Percentiles rank a stretch among this genome's conserved stretches.
Conservation (phyloP, 495 filamentous ascomycete genomes). For the Recurvomyces mirabilis region DNA sequence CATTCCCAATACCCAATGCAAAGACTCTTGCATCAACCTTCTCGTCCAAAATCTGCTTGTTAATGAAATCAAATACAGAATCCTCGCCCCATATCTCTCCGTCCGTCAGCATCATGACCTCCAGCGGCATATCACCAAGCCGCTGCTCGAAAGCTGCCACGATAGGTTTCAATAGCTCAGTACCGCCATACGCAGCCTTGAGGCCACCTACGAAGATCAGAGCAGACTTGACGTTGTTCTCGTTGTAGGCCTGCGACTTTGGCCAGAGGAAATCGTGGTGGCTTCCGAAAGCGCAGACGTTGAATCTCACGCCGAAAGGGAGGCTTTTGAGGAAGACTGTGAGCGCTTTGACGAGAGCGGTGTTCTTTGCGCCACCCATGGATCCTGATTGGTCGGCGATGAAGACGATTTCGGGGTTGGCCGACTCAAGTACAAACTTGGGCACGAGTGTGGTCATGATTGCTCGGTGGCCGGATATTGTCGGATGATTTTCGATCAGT, state of each 20-base stretch:
- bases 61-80: conserved; percentile 44
- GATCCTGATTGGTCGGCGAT: conserved; percentile 57
- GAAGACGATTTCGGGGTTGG: conserved; percentile 56
- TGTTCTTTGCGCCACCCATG: conserved; percentile 46
- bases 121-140: conserved; percentile 42
- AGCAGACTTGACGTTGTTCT: conserved; percentile 41
- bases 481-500: conserved; percentile 51
- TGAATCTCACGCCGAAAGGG: conserved; percentile 56
- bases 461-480: conserved; percentile 47
- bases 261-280: conserved; percentile 46
- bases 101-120: conserved; percentile 59
- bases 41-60: conserved; percentile 35
- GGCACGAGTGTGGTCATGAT: conserved; percentile 59
- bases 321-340: conserved; percentile 60
- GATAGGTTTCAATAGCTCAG: conserved; percentile 49
- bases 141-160: conserved; percentile 40
- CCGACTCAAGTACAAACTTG: conserved; percentile 45
- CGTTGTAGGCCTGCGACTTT: conserved; percentile 44
- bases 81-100: conserved; percentile 55
- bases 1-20: conserved; percentile 52
- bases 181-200: conserved; percentile 50
- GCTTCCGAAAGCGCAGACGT: conserved; percentile 61
- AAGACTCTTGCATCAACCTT: conserved; percentile 51
- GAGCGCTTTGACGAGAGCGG: conserved; percentile 45
- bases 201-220: conserved; percentile 39